These are phyloP conservation scores for Penicillium manginii DNA, from an alignment of 495 filamentous ascomycete species.

Conservation along the genomic window DNA sequence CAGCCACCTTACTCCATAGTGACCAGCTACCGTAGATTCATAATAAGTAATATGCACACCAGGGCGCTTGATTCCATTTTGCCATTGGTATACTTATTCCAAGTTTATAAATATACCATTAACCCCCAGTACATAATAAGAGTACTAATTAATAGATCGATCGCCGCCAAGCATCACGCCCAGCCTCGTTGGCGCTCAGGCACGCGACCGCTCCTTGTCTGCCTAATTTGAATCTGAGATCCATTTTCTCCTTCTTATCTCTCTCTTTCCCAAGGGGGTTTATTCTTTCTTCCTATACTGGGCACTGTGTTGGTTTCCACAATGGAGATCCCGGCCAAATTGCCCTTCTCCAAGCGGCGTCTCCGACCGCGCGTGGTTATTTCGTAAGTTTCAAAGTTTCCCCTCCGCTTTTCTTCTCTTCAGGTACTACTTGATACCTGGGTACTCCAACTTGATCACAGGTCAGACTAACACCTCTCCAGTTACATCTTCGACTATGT, in stretches of 20 bases:
- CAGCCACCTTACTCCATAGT: no score
- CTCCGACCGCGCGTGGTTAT: slow-evolving; percentile 55
- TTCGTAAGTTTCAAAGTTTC: slow-evolving; percentile 47
- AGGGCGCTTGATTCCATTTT: no score
- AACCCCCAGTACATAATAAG: not conserved
- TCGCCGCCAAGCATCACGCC: slow-evolving; percentile 1
- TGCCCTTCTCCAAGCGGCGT: slow-evolving; percentile 57
- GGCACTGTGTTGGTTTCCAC: not conserved
- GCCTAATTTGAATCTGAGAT: not conserved
- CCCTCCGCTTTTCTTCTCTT: not conserved
- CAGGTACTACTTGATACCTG: not conserved
- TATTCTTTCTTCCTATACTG: no score
- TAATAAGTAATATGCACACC: no score
- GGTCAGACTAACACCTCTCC: slow-evolving; percentile 12
- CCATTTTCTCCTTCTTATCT: not conserved
- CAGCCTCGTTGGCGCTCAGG: not conserved
- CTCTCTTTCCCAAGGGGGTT: no score
- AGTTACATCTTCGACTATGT: slow-evolving; percentile 74
- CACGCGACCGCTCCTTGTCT: slow-evolving; percentile 9
- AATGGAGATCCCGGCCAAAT: slow-evolving; percentile 48
- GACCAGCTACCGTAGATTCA: no score
- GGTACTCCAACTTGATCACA: not conserved
- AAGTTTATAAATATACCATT: no score
- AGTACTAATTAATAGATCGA: not conserved
- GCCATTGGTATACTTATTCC: no score